Evolutionary conservation across 768 basidiomycete species (phyloP), one percentile per base, ranked within the genome.

Genomic region (Boletus barrowsii): DNA sequence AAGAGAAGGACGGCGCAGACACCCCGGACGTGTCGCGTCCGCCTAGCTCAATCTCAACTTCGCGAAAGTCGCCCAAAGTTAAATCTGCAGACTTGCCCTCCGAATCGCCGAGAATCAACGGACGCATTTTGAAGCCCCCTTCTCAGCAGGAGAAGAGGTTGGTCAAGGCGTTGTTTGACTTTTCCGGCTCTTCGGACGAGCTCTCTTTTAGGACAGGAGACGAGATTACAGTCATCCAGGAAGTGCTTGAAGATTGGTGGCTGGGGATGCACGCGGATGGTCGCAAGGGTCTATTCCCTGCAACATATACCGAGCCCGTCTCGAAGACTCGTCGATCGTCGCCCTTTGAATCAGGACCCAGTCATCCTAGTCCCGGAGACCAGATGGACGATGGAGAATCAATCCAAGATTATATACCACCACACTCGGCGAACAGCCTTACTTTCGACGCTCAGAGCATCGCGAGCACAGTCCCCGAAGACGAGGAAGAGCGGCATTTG

Each of bases 221-320:
- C 39, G 83, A 90, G 60, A 87, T 97, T 53, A 69, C 78, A 14
- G 84, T 94, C 29, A 61, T 90, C 29, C 84, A 83, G 33, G 91
- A 95, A 67, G 89, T 93, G 1, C 75, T 92, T 33, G 88, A 90
- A 57, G 92, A 84, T 55, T 95, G 93, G 93, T 95, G 91, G 88
- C 81, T 93, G 75, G 93, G 93, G 8, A 84, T 88, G 65, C 67
- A 83, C 33, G 60, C 55, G 42, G 72, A 79, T 51, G 90, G 89
- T 2, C 76, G 76, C 57, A 83, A 79, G 48, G 93, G 93, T 14
- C 67, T 96, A 40, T 95, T 97, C 77, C 93, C 93, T 0, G 79
- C 82, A 2, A 79, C 83, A 7, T 88, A 92, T 69, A 86, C 84
- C 10, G 88, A 92, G 60, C 50, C 54, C 4, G 59, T 73, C 48